Base-by-base conservation (phyloP, 345 rosid genomes). In the Lepidium didymum region DNA sequence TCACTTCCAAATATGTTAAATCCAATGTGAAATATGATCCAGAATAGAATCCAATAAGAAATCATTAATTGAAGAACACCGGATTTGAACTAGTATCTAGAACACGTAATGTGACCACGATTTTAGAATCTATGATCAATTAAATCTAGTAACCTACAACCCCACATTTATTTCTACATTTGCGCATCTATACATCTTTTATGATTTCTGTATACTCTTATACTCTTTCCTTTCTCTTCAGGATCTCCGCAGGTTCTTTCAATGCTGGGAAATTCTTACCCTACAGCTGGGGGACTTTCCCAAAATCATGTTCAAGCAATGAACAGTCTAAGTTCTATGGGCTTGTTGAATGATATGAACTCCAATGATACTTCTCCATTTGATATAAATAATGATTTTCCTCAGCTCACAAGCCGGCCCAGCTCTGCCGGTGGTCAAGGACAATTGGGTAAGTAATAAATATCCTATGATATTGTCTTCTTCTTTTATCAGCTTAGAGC, bases 351-450 rank as follows among this genome's bases (percentile, higher is more conserved):
- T 69, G 97, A 90, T 67, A 80, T 85, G 78, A 88, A 83, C 72
- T 73, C 93, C 55, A 88, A 70, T 65, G 96, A 94, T 61, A 77
- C 72, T 72, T 87, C 97, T 18, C 95, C 96, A 2, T 94, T 87
- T 57, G 95, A 94, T 81, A 94, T 94, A 61, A 91, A 84, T 55
- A 85, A 83, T 77, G 99, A 94, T 76, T 94, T 94, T 64, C 99
- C 99, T 63, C 87, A 80, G 77, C 78, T 94, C 79, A 84, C 89
- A 6, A 93, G 96, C 80, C 92, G 90, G 23, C 97, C 99, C 69
- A 84, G 77, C 77, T 94, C 97, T 59, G 94, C 95, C 4, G 96
- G 97, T 31, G 94, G 93, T 43, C 99, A 91, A 81, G 97, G 99
- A 62, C 99, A 94, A 80, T 45, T 91, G 80, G 96, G 97, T 91